These are phyloP conservation scores for Aspergillus haitiensis DNA, from an alignment of 495 filamentous ascomycete genomes.

Conservation along the genomic window DNA sequence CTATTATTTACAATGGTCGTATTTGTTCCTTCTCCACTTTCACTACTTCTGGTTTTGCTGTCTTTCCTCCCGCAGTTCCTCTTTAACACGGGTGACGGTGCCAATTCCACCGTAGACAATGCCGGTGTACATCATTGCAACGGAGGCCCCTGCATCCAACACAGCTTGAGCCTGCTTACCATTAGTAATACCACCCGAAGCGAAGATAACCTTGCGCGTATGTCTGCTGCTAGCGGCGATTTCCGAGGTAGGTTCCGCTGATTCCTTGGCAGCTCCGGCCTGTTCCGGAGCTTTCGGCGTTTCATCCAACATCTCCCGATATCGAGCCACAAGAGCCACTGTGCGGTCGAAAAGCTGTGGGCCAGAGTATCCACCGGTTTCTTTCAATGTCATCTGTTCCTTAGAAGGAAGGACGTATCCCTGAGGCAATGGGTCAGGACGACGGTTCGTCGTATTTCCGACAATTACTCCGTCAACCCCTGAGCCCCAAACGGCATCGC, in stretches of 20 bases:
- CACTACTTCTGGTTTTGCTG: conserved; percentile 35
- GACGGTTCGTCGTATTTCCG: conserved; percentile 91
- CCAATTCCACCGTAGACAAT: conserved; percentile 84
- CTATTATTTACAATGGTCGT: conserved; percentile 3
- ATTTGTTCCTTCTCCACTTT: neutral
- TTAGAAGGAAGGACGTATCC: conserved; percentile 61
- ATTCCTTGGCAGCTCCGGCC: conserved; percentile 16
- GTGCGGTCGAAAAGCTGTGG: conserved; percentile 82
- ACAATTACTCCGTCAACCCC: conserved; percentile 95
- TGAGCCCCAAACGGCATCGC: conserved; percentile 76
- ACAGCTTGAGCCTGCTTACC: conserved; percentile 77
- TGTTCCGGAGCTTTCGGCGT: conserved; percentile 26
- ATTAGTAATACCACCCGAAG: conserved; percentile 84
- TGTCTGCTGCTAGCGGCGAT: conserved; percentile 23
- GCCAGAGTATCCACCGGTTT: conserved; percentile 88
- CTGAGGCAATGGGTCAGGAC: conserved; percentile 65
- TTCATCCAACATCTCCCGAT: conserved; percentile 70
- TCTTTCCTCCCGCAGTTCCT: conserved; percentile 68
- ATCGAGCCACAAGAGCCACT: conserved; percentile 70
- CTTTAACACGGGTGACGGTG: conserved; percentile 81
- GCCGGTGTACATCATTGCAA: conserved; percentile 82
- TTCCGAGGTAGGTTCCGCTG: conserved; percentile 22
- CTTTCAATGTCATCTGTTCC: conserved; percentile 65
- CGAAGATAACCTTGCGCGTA: conserved; percentile 80
- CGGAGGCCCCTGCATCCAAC: conserved; percentile 79